Percentiles rank a stretch among this genome's conserved stretches.
These are phyloP conservation scores for Ophiostoma pallidulum DNA, from an alignment of 2,329 filamentous ascomycete genomes.

Conservation along the genomic window DNA sequence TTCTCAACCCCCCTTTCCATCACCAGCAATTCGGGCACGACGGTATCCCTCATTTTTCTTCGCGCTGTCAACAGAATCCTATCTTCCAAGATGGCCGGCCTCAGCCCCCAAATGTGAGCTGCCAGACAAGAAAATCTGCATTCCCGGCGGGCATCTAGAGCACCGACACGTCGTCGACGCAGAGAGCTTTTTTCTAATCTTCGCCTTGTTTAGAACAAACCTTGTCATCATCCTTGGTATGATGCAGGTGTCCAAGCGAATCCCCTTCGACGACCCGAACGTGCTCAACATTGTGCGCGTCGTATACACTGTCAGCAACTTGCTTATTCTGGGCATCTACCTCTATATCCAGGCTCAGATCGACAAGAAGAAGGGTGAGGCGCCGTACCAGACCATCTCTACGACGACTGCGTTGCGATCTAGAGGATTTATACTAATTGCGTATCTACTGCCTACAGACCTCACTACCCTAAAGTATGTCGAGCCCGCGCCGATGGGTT, in stretches of 20 bases:
- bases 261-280: conserved; percentile 79
- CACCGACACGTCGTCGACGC: too few relatives aligned
- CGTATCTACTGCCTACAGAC: conserved; percentile 49
- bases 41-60: too few relatives aligned
- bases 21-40: too few relatives aligned
- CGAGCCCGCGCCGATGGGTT: conserved; percentile 88
- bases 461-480: conserved; percentile 98
- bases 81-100: conserved; percentile 43
- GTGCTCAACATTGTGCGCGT: conserved; percentile 48
- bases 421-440: not conserved
- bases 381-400: too few relatives aligned
- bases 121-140: too few relatives aligned
- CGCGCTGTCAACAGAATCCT: too few relatives aligned
- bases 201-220: conserved; percentile 71
- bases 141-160: too few relatives aligned
- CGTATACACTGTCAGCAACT: conserved; percentile 51
- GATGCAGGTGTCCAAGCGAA: conserved; percentile 96
- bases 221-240: conserved; percentile 90
- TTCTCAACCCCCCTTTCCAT: conserved; percentile 5
- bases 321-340: conserved; percentile 79
- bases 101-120: conserved; percentile 56
- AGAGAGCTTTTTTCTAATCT: too few relatives aligned
- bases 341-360: conserved; percentile 77
- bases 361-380: conserved; percentile 88
- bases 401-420: conserved; percentile 33